A percentile compares a stretch with the other conserved stretches of the same genome.
phyloP scores from a whole-genome alignment of 1,139 yeast species.

The Taphrina confusa region DNA sequence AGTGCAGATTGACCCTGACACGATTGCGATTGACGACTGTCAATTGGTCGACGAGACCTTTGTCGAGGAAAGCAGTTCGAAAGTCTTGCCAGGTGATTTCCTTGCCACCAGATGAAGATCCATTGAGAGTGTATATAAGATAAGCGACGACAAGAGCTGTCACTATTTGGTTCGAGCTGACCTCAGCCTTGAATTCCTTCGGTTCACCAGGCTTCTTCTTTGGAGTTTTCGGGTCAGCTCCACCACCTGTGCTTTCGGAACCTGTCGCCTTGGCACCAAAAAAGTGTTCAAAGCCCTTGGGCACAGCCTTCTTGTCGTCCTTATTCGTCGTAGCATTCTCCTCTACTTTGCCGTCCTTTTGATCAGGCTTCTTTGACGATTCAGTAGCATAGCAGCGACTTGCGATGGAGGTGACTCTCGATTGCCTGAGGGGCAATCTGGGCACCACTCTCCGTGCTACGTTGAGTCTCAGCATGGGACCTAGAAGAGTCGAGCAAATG shows the following conservation, averaged over 20 bases:
- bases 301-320: constrained; percentile 25
- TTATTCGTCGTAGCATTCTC: background rate
- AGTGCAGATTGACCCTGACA: constrained; percentile 76
- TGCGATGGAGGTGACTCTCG: constrained; percentile 1
- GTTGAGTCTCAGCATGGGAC: constrained; percentile 30
- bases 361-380: constrained; percentile 31
- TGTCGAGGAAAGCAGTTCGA: constrained; percentile 75
- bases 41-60: constrained; percentile 76
- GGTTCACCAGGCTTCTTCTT: constrained; percentile 30
- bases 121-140: constrained; percentile 27
- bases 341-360: constrained; percentile 30
- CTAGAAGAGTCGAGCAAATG: too few relatives aligned
- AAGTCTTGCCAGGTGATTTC: constrained; percentile 86
- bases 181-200: constrained; percentile 26
- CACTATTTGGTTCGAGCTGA: constrained; percentile 31
- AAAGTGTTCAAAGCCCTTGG: constrained; percentile 36
- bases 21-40: constrained; percentile 72
- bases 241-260: constrained; percentile 8
- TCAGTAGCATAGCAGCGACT: constrained; percentile 30
- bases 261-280: constrained; percentile 32
- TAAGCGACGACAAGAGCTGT: constrained; percentile 29
- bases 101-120: constrained; percentile 42
- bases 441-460: constrained; percentile 12
- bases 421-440: constrained; percentile 11
- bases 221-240: constrained; percentile 17